A percentile compares a stretch with the other conserved stretches of the same genome.
Evolutionary conservation across 768 basidiomycete genomes (phyloP).

Genomic region (Mycena capillaripes): DNA sequence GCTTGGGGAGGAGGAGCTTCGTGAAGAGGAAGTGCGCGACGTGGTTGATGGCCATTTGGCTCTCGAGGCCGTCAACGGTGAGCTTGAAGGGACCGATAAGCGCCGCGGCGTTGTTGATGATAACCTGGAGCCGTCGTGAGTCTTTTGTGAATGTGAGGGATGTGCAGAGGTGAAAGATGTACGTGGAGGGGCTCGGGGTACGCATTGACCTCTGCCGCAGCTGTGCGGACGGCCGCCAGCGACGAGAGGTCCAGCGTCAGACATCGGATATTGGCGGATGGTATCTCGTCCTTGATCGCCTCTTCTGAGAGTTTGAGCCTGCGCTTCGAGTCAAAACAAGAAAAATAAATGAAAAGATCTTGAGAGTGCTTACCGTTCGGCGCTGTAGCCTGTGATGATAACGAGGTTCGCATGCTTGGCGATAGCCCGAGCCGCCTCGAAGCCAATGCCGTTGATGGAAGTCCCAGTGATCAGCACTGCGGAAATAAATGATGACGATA

Average conservation of each 20-base stretch:
- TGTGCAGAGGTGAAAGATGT: no score
- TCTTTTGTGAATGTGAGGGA: no score
- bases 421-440: neutral
- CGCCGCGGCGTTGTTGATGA: slow-evolving; percentile 27
- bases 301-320: slow-evolving; percentile 20
- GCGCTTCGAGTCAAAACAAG: neutral
- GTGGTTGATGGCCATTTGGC: slow-evolving; percentile 22
- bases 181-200: slow-evolving; percentile 32
- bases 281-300: slow-evolving; percentile 5
- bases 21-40: slow-evolving; percentile 33
- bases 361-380: neutral
- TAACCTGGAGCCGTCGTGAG: neutral
- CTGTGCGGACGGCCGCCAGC: slow-evolving; percentile 12
- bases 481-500: neutral
- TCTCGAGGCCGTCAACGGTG: slow-evolving; percentile 17
- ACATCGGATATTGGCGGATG: neutral
- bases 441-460: neutral
- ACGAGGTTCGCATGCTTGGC: neutral
- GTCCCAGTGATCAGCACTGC: neutral
- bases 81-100: slow-evolving; percentile 3
- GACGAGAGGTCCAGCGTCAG: slow-evolving; percentile 19
- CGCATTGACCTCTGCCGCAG: slow-evolving; percentile 22
- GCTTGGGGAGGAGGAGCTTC: slow-evolving; percentile 41
- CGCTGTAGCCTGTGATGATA: neutral
- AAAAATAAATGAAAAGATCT: neutral